phyloP scores from a whole-genome alignment of 805 yeast genomes.

The Ogataea parapolymorpha region DNA sequence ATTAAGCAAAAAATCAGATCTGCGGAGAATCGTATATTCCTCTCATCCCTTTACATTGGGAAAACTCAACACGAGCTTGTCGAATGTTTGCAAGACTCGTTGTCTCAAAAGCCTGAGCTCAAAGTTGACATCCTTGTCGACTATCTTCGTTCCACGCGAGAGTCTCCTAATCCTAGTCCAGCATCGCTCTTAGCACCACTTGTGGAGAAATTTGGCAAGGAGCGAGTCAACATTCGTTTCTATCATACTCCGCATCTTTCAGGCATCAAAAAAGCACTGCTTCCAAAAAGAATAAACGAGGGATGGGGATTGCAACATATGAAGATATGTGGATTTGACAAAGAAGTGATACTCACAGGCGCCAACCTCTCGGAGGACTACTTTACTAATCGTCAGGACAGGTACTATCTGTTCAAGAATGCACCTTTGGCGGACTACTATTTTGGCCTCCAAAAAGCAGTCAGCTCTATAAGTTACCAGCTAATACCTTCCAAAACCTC shows the following conservation, averaged over 20 bases:
- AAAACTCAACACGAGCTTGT: constrained; percentile 75
- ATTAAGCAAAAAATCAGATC: constrained; percentile 57
- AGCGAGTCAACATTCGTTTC: constrained; percentile 73
- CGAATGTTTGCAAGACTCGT: constrained; percentile 56
- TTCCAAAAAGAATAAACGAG: constrained; percentile 87
- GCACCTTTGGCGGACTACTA: constrained; percentile 65
- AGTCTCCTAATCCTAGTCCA: constrained; percentile 74
- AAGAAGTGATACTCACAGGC: constrained; percentile 82
- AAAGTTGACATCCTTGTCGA: constrained; percentile 76
- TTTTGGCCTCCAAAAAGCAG: constrained; percentile 61
- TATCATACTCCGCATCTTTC: constrained; percentile 85
- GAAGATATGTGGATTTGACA: constrained; percentile 94
- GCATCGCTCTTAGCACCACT: constrained; percentile 71
- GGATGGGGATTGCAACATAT: constrained; percentile 94
- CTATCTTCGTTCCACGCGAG: constrained; percentile 90
- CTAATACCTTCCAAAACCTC: constrained; percentile 42
- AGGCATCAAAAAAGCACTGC: constrained; percentile 58
- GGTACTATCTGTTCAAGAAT: constrained; percentile 74
- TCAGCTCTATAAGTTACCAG: constrained; percentile 69
- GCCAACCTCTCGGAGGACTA: constrained; percentile 91
- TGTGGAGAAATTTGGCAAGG: constrained; percentile 57
- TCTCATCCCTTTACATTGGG: constrained; percentile 86
- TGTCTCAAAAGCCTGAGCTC: constrained; percentile 55
- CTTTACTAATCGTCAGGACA: constrained; percentile 91
- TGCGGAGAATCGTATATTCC: constrained; percentile 68